Base-by-base conservation (phyloP, 2,329 filamentous ascomycete species). In the Daldinia sp. region DNA sequence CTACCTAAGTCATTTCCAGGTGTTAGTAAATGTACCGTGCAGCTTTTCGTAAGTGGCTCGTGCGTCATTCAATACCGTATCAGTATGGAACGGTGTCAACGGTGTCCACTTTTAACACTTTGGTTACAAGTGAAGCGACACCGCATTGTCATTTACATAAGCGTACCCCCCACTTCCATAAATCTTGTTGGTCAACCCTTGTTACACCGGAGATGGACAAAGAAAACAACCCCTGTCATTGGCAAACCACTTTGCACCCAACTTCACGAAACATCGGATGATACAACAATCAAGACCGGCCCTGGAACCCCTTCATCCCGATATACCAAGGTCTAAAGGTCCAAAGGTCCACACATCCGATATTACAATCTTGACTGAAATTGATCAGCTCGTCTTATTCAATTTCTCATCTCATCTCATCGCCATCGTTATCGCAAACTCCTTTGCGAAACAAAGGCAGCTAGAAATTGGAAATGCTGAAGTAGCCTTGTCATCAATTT, bases 401-500 rank as follows among this genome's bases (percentile, higher is more conserved):
- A 54, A 53, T 48, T 49, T 9, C 10, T 29, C 7, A 8, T 9
- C 47, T 13, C 32, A 27, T 49, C 37, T 39, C 3, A 34, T 55
- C 39, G 41, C 29, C 49, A 30, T 49, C 37, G n/a, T 41, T 43
- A 39, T 59, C 61, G 50, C 61, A 52, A 34, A 29, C 17, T 15
- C 39, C 15, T 15, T 50, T 57, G 58, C 58, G 58, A 45, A 23
- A 9, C 23, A 54, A 61, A 17, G 17, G 43, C n/a, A n/a, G n/a
- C n/a, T n/a, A n/a, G n/a, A n/a, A 51, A 39, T 25, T 61, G 59
- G 62, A 66, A 66, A 68, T 68, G 65, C 61, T 50, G 59, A 50
- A 32, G 34, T 68, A 63, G 54, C 25, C 47, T 48, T 52, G 15
- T 35, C 35, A 61, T 63, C 35, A 27, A 49, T 48, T 45, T 50